Conservation (phyloP, 306 rosid genomes). For the Chamaecrista fasciculata region DNA sequence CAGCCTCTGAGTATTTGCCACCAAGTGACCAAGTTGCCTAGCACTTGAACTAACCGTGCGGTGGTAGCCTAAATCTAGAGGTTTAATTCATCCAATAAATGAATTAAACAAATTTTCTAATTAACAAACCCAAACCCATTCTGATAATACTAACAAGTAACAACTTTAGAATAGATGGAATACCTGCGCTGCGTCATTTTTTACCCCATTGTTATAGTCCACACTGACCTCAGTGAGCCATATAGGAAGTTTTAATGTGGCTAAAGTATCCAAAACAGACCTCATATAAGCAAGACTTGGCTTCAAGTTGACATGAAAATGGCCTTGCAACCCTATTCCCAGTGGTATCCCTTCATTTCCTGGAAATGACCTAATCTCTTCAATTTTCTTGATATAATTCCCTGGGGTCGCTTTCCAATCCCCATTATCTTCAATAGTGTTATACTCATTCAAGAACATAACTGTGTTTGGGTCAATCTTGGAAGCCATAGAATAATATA, state of each 20-base stretch:
- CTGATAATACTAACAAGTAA: no score
- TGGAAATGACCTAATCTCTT: slow-evolving; percentile 44
- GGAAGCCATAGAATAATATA: slow-evolving; percentile 40
- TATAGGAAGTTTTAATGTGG: slow-evolving; percentile 47
- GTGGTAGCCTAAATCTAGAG: no score
- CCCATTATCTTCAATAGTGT: slow-evolving; percentile 48
- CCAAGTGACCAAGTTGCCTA: no score
- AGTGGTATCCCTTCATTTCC: slow-evolving; percentile 38
- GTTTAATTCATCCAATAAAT: no score
- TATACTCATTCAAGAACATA: slow-evolving; percentile 71
- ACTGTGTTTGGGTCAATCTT: slow-evolving; percentile 51
- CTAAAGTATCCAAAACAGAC: slow-evolving; percentile 52
- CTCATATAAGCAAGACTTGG: slow-evolving; percentile 75
- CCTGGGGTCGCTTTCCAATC: slow-evolving; percentile 38
- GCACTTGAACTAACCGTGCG: no score
- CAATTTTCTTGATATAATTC: slow-evolving; percentile 42
- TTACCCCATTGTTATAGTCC: no score
- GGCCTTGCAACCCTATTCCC: slow-evolving; percentile 71
- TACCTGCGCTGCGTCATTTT: slow-evolving; percentile 51
- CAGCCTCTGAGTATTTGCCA: no score
- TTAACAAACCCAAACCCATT: no score
- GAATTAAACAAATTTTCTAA: no score
- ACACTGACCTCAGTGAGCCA: slow-evolving; percentile 75
- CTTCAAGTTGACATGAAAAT: slow-evolving; percentile 39
- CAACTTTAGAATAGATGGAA: background rate